These are phyloP conservation scores for Starmerella gropengiesseri DNA, from an alignment of 805 yeast genomes.

Conservation along the genomic window DNA sequence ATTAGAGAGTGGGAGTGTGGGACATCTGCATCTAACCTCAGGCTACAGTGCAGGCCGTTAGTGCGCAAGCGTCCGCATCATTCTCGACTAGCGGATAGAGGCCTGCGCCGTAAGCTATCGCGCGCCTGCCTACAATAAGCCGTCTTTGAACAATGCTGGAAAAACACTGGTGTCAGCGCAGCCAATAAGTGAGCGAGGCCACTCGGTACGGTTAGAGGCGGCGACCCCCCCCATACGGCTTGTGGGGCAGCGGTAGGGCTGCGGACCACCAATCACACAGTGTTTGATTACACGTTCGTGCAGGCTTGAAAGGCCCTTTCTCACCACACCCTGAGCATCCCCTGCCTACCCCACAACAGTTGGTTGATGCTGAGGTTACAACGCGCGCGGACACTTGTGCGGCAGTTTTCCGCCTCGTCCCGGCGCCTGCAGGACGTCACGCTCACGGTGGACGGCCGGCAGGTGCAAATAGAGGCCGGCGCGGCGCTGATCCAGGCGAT, in stretches of 20 bases:
- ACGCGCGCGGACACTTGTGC: slow-evolving; percentile 11
- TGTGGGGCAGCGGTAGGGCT: not conserved
- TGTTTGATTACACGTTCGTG: slow-evolving; percentile 1
- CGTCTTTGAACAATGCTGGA: slow-evolving; percentile 22
- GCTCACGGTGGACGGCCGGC: slow-evolving; percentile 53
- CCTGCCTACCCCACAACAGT: not conserved
- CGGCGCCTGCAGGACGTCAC: slow-evolving; percentile 43
- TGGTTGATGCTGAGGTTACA: slow-evolving; percentile 15
- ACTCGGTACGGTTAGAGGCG: not conserved
- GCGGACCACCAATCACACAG: slow-evolving; percentile 8
- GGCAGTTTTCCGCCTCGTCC: slow-evolving; percentile 31
- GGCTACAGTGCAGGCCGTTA: not conserved
- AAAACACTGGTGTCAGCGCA: not conserved
- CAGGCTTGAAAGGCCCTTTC: not conserved
- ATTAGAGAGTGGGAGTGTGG: too few species aligned
- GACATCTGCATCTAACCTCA: slow-evolving; percentile 1
- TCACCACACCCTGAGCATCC: slow-evolving; percentile 4
- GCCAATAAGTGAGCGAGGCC: not conserved
- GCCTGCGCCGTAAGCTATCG: slow-evolving; percentile 17
- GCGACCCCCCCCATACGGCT: not conserved
- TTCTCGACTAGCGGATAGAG: slow-evolving; percentile 25
- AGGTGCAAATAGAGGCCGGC: slow-evolving; percentile 73
- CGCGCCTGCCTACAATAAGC: slow-evolving; percentile 24
- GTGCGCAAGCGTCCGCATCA: slow-evolving; percentile 1
- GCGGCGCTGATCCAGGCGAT: slow-evolving; percentile 85